These are phyloP conservation scores for Fusarium ramigenum DNA, from an alignment of 2,329 filamentous ascomycete genomes.

Conservation along the genomic window DNA sequence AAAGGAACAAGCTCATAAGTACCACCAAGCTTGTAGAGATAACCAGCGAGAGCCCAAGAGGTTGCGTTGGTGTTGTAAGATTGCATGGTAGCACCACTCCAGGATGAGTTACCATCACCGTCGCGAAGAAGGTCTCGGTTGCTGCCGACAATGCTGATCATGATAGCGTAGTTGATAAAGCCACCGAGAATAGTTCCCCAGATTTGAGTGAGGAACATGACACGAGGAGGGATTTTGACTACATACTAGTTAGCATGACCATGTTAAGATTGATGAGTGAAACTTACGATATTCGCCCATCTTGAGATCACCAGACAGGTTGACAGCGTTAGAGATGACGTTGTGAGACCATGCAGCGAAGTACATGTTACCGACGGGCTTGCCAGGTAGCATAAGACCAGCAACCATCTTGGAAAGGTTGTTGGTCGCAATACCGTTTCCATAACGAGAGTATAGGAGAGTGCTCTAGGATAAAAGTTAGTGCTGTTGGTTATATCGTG, in stretches of 20 bases:
- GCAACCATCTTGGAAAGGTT: constrained; percentile 67
- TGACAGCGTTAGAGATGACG: constrained; percentile 61
- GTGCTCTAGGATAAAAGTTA: constrained; percentile 52
- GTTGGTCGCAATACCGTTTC: constrained; percentile 67
- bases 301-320: constrained; percentile 63
- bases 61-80: constrained; percentile 58
- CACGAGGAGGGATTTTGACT: constrained; percentile 64
- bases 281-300: constrained; percentile 65
- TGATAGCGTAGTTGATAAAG: constrained; percentile 64
- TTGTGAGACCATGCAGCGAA: constrained; percentile 68
- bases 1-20: constrained; percentile 60
- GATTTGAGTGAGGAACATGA: constrained; percentile 66
- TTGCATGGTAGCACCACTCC: constrained; percentile 63
- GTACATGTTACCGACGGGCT: constrained; percentile 66
- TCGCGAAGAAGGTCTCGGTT: constrained; percentile 59
- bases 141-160: constrained; percentile 61
- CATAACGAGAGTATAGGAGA: constrained; percentile 61
- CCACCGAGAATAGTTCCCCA: constrained; percentile 65
- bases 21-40: constrained; percentile 59
- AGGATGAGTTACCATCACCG: constrained; percentile 58
- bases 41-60: constrained; percentile 61
- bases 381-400: constrained; percentile 59
- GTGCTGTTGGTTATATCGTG: fast-evolving
- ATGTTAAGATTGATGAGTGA: fast-evolving
- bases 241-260: background rate